These are phyloP conservation scores for Furcasterigmium furcatum DNA, from an alignment of 2,329 filamentous ascomycete genomes.

Conservation along the genomic window DNA sequence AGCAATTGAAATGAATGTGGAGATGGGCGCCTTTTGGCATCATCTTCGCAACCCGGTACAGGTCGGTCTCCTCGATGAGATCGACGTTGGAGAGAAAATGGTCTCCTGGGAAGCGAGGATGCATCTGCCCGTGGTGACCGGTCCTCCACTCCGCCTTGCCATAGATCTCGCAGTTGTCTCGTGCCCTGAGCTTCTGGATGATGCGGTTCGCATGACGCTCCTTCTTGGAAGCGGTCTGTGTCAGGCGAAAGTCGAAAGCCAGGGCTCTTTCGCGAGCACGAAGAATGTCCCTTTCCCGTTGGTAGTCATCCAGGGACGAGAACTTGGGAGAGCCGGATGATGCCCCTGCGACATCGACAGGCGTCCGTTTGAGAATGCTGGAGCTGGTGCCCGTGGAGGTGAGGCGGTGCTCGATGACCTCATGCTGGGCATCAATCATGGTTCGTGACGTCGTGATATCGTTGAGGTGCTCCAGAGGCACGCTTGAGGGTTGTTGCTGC, in stretches of 20 bases:
- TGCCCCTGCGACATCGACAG: constrained; percentile 3
- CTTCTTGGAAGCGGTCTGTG: constrained; percentile 20
- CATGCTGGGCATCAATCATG: constrained; percentile 12
- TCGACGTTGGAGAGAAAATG: constrained; percentile 56
- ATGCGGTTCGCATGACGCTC: constrained; percentile 36
- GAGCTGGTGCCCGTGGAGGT: neutral
- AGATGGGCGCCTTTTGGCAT: constrained; percentile 73
- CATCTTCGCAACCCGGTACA: constrained; percentile 52
- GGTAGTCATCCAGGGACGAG: constrained; percentile 22
- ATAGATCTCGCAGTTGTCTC: constrained; percentile 35
- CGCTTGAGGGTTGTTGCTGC: neutral
- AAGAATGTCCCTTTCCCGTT: constrained; percentile 22
- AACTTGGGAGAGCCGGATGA: constrained; percentile 2
- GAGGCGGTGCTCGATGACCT: constrained; percentile 4
- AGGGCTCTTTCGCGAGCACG: constrained; percentile 27
- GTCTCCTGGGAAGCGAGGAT: constrained; percentile 45
- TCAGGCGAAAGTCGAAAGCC: constrained; percentile 36
- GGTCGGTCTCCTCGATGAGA: constrained; percentile 50
- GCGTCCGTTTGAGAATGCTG: neutral
- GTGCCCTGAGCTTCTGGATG: constrained; percentile 29
- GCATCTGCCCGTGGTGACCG: constrained; percentile 40
- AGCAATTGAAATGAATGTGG: constrained; percentile 78
- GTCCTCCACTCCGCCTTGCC: constrained; percentile 19
- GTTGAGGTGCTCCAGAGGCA: neutral
- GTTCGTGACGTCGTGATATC: constrained; percentile 7